Conservation (phyloP, 768 basidiomycete species). For the Tulasnella sp. region DNA sequence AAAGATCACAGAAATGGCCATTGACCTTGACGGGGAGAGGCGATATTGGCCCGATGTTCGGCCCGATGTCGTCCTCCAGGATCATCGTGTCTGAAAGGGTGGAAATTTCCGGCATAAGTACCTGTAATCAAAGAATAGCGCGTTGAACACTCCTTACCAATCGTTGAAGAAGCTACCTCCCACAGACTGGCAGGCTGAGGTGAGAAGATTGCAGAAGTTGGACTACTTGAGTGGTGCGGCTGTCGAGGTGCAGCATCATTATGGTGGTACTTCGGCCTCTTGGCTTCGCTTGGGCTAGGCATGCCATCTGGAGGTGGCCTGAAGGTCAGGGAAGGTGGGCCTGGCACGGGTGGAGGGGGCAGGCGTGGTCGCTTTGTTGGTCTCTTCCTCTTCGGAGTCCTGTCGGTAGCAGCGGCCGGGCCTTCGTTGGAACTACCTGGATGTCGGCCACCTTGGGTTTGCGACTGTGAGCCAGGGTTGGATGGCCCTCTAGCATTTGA, state of each 20-base stretch:
- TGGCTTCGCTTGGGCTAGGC: conserved; percentile 30
- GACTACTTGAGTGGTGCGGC: conserved; percentile 27
- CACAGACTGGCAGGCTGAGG: no score
- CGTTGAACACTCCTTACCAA: no score
- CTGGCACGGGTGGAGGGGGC: conserved; percentile 37
- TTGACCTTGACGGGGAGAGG: no score
- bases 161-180: conserved; percentile 18
- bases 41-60: no score
- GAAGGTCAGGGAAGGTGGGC: background rate
- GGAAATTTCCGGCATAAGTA: no score
- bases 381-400: conserved; percentile 63
- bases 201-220: no score
- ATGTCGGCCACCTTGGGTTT: background rate
- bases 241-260: conserved; percentile 44
- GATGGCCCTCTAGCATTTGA: conserved; percentile 10
- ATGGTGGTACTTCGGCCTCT: conserved; percentile 31
- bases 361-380: conserved; percentile 53
- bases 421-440: conserved; percentile 36
- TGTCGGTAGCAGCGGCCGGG: conserved; percentile 38
- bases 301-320: background rate
- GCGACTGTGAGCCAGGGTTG: background rate
- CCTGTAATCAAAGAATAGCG: no score
- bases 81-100: no score
- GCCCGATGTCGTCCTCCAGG: no score
- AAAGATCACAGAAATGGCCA: no score